Evolutionary conservation across 371 early-diverging fungal genomes (phyloP), one percentile per base, ranked within the genome.

Genomic region (Syncephalastrum racemosum): DNA sequence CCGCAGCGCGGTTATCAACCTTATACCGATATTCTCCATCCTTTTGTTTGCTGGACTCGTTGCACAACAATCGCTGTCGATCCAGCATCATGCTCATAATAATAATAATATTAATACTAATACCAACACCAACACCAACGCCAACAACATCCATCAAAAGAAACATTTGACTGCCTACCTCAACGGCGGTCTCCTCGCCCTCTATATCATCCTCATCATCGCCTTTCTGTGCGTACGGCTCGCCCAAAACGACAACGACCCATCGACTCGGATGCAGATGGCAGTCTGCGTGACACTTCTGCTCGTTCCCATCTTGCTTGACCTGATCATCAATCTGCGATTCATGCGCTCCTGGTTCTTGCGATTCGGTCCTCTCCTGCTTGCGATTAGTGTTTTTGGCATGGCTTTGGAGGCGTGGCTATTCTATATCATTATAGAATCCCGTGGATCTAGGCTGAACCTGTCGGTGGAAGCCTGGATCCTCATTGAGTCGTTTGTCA

Each of bases 11-110:
- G 54, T 64, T 7, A 42, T 59, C 40, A 62, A 57, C 15, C 67
- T 69, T 36, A 44, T 63, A 16, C 64, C 69, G 3, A 53, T 66
- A 0, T 59, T 64, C 39, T 72, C 73, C 1, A 50, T 72, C 10
- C 46, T 68, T 1, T 23, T 69, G 25, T 69, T 69, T 49, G 60
- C 56, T 23, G 69, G 66, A 3, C 56, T 72, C 3, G 40, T 64
- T 2, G 62, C 62, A 19, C 56, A 44, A 18, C 73, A 72, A 43
- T 62, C 64, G 19, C 53, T 64, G 18, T 72, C 60, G 41, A 53
- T 61, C n/a, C 63, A 55, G 10, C 63, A 66, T 31, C 63, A n/a
- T 58, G 60, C n/a, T n/a, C n/a, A 51, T 54, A 64, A 39, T 51
- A 58, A 16, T 44, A 55, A 4, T 49, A 59, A 2, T 39, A 55